These are phyloP conservation scores for Globisporangium sylvaticum DNA, from an alignment of 352 stramenopile genomes.

Conservation along the genomic window DNA sequence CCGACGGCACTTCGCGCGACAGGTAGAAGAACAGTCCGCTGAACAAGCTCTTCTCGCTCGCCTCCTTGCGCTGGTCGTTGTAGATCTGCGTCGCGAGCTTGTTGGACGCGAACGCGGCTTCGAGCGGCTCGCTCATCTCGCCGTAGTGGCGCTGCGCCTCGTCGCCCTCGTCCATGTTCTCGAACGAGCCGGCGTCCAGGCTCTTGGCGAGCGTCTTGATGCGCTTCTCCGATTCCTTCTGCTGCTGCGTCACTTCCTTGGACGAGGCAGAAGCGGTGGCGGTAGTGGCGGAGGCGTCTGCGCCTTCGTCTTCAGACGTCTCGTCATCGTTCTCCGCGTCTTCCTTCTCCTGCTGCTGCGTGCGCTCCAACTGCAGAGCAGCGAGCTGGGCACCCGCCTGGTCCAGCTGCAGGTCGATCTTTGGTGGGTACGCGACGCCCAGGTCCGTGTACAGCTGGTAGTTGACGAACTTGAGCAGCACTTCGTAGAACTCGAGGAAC, in stretches of 20 bases:
- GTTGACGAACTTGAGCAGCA: conserved; percentile 97
- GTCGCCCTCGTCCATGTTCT: conserved; percentile 73
- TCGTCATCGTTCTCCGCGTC: conserved; percentile 25
- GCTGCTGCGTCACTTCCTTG: conserved; percentile 48
- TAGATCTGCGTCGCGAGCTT: conserved; percentile 78
- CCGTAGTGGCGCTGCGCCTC: conserved; percentile 68
- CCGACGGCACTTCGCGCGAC: conserved; percentile 93
- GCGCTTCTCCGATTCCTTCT: conserved; percentile 87
- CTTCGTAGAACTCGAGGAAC: conserved; percentile 99
- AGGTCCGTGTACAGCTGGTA: conserved; percentile 97
- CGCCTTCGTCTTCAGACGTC: conserved; percentile 24
- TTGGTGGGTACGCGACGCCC: conserved; percentile 93
- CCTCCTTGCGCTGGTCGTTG: conserved; percentile 77
- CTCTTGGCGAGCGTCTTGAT: conserved; percentile 67
- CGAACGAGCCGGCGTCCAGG: conserved; percentile 32
- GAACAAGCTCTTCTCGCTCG: conserved; percentile 77
- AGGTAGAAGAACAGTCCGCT: conserved; percentile 87
- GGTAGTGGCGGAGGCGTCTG: background rate
- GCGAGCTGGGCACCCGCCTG: conserved; percentile 65
- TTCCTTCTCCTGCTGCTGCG: conserved; percentile 31
- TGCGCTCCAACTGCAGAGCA: conserved; percentile 61
- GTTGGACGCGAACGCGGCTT: conserved; percentile 82
- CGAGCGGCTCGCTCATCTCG: conserved; percentile 89
- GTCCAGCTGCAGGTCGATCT: conserved; percentile 85
- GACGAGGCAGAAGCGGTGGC: background rate